Conservation (phyloP, 441 rosid genomes). For the Melianthus villosus region DNA sequence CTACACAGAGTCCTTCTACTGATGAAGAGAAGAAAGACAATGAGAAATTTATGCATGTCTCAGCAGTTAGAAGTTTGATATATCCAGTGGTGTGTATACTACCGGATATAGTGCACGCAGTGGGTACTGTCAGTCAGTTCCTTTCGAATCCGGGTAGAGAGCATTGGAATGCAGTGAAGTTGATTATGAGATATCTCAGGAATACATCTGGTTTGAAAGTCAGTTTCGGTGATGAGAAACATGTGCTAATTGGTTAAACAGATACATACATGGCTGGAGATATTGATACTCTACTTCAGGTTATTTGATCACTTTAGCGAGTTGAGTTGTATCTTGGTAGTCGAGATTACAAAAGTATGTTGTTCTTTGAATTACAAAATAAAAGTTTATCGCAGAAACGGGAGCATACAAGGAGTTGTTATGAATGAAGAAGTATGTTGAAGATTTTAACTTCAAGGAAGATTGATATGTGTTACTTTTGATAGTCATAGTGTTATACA, state of each 20-base stretch:
- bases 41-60: not conserved
- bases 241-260: not conserved
- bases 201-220: not conserved
- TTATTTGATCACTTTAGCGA: not conserved
- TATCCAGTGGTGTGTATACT: conserved; percentile 1
- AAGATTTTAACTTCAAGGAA: not conserved
- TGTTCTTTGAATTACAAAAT: not conserved
- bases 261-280: not conserved
- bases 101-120: not conserved
- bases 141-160: not conserved
- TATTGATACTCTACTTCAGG: not conserved
- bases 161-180: conserved; percentile 1
- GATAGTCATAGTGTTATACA: conserved; percentile 5
- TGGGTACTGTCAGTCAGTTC: not conserved
- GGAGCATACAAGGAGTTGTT: conserved; percentile 3
- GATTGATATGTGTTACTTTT: not conserved
- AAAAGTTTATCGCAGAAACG: not conserved
- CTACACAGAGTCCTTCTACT: not conserved
- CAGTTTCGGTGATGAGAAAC: not conserved
- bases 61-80: not conserved
- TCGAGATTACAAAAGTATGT: conserved; percentile 2
- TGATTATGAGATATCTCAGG: not conserved
- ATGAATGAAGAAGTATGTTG: not conserved
- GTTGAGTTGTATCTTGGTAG: not conserved
- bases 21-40: not conserved